phyloP scores from a whole-genome alignment of 345 rosid species.

The Physaria fendleri region DNA sequence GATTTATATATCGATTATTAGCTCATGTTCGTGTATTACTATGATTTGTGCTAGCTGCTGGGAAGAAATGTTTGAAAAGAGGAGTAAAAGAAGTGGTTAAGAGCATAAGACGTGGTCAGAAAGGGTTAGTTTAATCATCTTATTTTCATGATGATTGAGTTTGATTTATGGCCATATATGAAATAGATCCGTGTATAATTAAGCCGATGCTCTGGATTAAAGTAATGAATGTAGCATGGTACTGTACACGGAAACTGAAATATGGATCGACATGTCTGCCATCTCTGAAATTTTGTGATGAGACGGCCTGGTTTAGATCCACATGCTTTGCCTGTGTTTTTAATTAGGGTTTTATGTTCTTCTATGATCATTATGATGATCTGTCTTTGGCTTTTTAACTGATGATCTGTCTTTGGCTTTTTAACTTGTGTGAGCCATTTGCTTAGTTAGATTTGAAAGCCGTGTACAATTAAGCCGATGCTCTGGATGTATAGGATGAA shows the following conservation, averaged over 20 bases:
- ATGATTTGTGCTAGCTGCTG: slow-evolving; percentile 50
- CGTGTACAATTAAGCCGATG: slow-evolving; percentile 45
- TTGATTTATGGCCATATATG: not conserved
- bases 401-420: not conserved
- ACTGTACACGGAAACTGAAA: slow-evolving; percentile 37
- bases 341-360: not conserved
- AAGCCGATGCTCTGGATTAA: slow-evolving; percentile 53
- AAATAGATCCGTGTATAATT: slow-evolving; percentile 14
- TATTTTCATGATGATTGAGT: not conserved
- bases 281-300: slow-evolving; percentile 10
- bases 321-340: not conserved
- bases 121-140: slow-evolving; percentile 51
- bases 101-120: slow-evolving; percentile 78
- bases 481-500: slow-evolving; percentile 44
- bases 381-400: not conserved
- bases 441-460: not conserved
- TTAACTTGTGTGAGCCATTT: not conserved
- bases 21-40: not conserved
- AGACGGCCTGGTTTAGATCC: slow-evolving; percentile 31
- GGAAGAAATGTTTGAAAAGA: slow-evolving; percentile 85
- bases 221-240: slow-evolving; percentile 50
- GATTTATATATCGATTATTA: not conserved
- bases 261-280: slow-evolving; percentile 25
- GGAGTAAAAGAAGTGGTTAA: slow-evolving; percentile 98
- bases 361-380: not conserved